A percentile compares a stretch with the other conserved stretches of the same genome.
Evolutionary conservation across 2,329 filamentous ascomycete genomes (phyloP).

Genomic region (Nemania sp.): DNA sequence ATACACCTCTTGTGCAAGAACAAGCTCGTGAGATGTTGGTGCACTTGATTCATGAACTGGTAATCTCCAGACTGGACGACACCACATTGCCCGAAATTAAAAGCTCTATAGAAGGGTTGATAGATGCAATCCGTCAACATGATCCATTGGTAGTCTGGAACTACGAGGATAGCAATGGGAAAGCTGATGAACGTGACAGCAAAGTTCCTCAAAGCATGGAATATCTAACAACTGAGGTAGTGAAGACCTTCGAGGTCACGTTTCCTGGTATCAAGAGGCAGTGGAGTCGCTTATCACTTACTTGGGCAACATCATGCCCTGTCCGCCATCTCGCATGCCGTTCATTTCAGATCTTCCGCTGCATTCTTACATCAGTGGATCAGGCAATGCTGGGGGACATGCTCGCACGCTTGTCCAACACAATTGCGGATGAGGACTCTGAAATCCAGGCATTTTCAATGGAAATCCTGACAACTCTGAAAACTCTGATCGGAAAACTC

Average conservation of each 20-base stretch:
- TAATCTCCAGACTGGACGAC: constrained; percentile 78
- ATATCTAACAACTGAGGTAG: constrained; percentile 77
- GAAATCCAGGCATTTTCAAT: constrained; percentile 97
- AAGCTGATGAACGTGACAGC: constrained; percentile 70
- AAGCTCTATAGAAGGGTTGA: constrained; percentile 80
- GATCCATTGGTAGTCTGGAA: constrained; percentile 87
- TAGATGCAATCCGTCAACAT: constrained; percentile 83
- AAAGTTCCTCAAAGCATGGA: constrained; percentile 90
- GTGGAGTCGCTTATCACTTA: constrained; percentile 87
- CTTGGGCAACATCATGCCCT: constrained; percentile 96
- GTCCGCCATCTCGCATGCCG: constrained; percentile 93
- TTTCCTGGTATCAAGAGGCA: constrained; percentile 87
- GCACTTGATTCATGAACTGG: constrained; percentile 93
- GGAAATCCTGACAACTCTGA: constrained; percentile 93
- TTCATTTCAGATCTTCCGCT: constrained; percentile 96
- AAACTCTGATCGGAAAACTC: constrained; percentile 86
- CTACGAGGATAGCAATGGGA: constrained; percentile 91
- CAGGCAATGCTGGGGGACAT: constrained; percentile 96
- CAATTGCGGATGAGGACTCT: constrained; percentile 89
- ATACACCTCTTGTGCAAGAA: constrained; percentile 91
- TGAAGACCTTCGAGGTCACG: constrained; percentile 81
- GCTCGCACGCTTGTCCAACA: constrained; percentile 93
- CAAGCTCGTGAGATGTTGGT: constrained; percentile 98
- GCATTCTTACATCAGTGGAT: constrained; percentile 87
- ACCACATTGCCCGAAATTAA: constrained; percentile 65